A percentile compares a stretch with the other conserved stretches of the same genome.
Evolutionary conservation across 1,139 yeast genomes (phyloP).

Genomic region (Geotrichum histeridarum): DNA sequence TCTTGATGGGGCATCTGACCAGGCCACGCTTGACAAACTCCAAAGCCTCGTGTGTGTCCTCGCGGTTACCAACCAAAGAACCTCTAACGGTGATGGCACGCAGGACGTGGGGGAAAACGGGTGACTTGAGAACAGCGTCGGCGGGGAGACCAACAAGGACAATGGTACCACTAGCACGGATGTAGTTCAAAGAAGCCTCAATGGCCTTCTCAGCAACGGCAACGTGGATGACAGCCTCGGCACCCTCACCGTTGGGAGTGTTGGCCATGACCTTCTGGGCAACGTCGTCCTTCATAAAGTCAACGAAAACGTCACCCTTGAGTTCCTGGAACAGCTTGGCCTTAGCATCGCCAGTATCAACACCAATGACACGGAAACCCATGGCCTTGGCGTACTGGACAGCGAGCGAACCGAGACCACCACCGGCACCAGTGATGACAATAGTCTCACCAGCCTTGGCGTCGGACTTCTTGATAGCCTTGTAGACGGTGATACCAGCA

Average conservation of each 20-base stretch:
- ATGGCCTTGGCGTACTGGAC: constrained; percentile 69
- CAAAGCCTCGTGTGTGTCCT: constrained; percentile 65
- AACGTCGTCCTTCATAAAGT: constrained; percentile 43
- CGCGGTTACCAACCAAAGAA: constrained; percentile 68
- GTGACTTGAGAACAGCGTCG: constrained; percentile 49
- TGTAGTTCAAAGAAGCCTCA: constrained; percentile 55
- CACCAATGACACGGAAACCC: constrained; percentile 65
- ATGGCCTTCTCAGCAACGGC: constrained; percentile 67
- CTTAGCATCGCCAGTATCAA: constrained; percentile 66
- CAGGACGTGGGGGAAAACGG: constrained; percentile 51
- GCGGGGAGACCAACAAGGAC: constrained; percentile 73
- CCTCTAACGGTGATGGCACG: constrained; percentile 57
- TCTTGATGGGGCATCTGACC: constrained; percentile 56
- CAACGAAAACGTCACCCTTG: constrained; percentile 66
- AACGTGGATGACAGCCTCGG: constrained; percentile 67
- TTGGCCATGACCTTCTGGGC: constrained; percentile 45
- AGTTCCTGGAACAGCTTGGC: constrained; percentile 47
- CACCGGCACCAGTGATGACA: constrained; percentile 71
- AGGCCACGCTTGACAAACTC: constrained; percentile 61
- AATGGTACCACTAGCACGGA: constrained; percentile 62
- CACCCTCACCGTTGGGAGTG: constrained; percentile 48
- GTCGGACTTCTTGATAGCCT: constrained; percentile 62
- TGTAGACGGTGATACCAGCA: constrained; percentile 76
- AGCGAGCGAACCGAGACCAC: constrained; percentile 72
- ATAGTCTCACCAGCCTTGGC: constrained; percentile 66